Conservation (phyloP, 306 rosid genomes). For the Sechiopsis laciniata region DNA sequence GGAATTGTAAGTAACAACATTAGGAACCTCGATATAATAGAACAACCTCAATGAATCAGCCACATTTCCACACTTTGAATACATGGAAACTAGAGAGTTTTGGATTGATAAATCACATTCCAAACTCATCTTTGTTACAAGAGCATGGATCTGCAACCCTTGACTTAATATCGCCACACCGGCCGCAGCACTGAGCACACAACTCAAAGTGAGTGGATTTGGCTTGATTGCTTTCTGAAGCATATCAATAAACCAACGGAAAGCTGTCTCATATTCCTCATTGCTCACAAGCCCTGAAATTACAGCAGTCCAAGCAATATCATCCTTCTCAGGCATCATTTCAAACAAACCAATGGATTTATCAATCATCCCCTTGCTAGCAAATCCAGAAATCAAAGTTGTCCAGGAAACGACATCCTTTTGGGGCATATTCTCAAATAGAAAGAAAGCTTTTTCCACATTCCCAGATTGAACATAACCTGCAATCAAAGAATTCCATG, state of each 20-base stretch:
- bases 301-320: slow-evolving; percentile 70
- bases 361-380: slow-evolving; percentile 41
- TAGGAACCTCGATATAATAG: slow-evolving; percentile 38
- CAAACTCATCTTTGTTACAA: slow-evolving; percentile 48
- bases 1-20: slow-evolving; percentile 57
- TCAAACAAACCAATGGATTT: slow-evolving; percentile 50
- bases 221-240: slow-evolving; percentile 38
- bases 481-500: slow-evolving; percentile 74
- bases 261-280: slow-evolving; percentile 51
- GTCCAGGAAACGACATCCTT: slow-evolving; percentile 76
- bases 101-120: slow-evolving; percentile 56
- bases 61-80: slow-evolving; percentile 67
- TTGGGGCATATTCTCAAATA: slow-evolving; percentile 54
- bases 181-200: slow-evolving; percentile 66
- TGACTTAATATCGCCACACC: slow-evolving; percentile 50
- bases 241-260: slow-evolving; percentile 60
- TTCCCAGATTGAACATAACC: slow-evolving; percentile 52
- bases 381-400: slow-evolving; percentile 55
- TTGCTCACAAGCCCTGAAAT: slow-evolving; percentile 72
- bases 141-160: slow-evolving; percentile 67
- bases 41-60: slow-evolving; percentile 51
- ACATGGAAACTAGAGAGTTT: slow-evolving; percentile 73
- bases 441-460: slow-evolving; percentile 44
- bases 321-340: slow-evolving; percentile 61
- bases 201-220: slow-evolving; percentile 56